Base-by-base conservation (phyloP, 306 rosid genomes). In the Prunus padus region DNA sequence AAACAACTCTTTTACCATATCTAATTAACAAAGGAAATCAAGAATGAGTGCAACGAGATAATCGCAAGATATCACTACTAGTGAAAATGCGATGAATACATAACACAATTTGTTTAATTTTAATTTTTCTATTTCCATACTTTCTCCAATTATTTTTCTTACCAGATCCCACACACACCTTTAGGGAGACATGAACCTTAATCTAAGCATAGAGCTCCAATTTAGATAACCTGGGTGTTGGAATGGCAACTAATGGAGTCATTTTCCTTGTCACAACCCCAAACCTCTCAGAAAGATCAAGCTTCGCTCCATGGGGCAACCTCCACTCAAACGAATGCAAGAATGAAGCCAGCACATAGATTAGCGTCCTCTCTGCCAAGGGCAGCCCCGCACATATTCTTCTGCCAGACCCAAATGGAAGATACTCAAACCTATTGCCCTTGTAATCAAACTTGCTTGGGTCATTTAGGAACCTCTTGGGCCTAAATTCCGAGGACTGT, bases 361-460 rank as follows among this genome's bases (percentile, higher is more conserved):
- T 11, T 3, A 77, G 13, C 71, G 50, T 74, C 44, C 72, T 83
- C 37, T 81, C 87, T 0, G 70, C 85, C 1, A 83, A 10, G 1
- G 84, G 55, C 15, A 81, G 4, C n/a, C 84, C 86, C 0, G 79
- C 79, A 56, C 87, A 83, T 0, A 81, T 46, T 56, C 86, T 83
- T 26, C 84, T 80, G 4, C 90, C 82, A 0, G 71, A 76, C 1
- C 90, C 90, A 69, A 86, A 86, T 8, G 86, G 81, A 5, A 70
- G 11, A 46, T 46, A 86, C 11, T 70, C 22, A 14, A 76, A 69
- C 8, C 62, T 55, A 7, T 81, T 81, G 11, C 81, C 86, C 0
- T 9, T 8, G 37, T 45, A 67, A 42, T 78, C 81, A 52, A 31
- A 77, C 1, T 64, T 18, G 33, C 4, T 50, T 52, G 16, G 44